Conservation (phyloP, 345 rosid genomes). For the Acer saccharum region DNA sequence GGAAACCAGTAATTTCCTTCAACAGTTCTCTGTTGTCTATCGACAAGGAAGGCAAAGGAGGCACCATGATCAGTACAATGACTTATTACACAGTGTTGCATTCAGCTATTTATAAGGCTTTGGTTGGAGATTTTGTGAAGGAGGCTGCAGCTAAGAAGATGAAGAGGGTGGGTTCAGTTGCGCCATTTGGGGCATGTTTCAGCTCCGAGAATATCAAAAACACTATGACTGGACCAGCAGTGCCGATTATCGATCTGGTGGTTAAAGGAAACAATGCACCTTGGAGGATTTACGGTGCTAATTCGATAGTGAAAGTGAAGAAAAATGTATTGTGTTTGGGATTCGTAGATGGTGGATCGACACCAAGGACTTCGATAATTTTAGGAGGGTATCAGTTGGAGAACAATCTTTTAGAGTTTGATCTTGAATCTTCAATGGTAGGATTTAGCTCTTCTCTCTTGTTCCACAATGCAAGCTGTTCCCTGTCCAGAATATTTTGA, state of each 20-base stretch:
- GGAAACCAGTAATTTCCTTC: conserved; percentile 9
- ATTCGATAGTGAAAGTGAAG: conserved; percentile 34
- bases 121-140: conserved; percentile 21
- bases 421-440: conserved; percentile 20
- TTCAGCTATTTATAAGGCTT: conserved; percentile 27
- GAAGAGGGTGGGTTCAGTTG: conserved; percentile 22
- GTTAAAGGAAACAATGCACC: conserved; percentile 10
- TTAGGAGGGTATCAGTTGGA: conserved; percentile 38
- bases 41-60: conserved; percentile 25
- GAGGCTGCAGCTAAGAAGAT: conserved; percentile 22
- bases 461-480: not conserved
- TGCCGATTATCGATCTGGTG: conserved; percentile 28
- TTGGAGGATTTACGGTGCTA: conserved; percentile 35
- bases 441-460: conserved; percentile 33
- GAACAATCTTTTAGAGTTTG: conserved; percentile 32
- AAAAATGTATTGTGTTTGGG: conserved; percentile 32
- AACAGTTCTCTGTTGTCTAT: conserved; percentile 20
- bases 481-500: not conserved
- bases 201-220: not conserved
- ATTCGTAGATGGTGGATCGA: conserved; percentile 32
- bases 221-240: conserved; percentile 25
- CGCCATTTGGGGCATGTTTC: conserved; percentile 35
- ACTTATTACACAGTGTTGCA: conserved; percentile 28
- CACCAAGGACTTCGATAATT: conserved; percentile 27
- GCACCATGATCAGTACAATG: conserved; percentile 35